Base-by-base conservation (phyloP, 345 rosid species). In the Noccaea bulbosa region DNA sequence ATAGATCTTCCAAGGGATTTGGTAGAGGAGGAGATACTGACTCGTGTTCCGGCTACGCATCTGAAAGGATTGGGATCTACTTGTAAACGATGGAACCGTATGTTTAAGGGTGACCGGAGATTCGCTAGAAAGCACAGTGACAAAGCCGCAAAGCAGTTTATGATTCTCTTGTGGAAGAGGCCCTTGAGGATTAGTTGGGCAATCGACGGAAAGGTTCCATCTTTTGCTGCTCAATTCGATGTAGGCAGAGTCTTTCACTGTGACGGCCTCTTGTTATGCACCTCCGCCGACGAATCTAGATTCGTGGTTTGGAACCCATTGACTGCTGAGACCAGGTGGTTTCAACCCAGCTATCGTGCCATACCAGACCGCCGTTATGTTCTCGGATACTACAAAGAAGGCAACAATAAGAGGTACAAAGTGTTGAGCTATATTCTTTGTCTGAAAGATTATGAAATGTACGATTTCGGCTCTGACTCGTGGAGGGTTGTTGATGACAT, bases 401-500 rank as follows among this genome's bases (percentile, higher is more conserved):
- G 14, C 16, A 4, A n/a, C 46, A 27, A 0, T 14, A 61, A 44
- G 39, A 61, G 52, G 14, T 61, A 57, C 32, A 57, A 57, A 57
- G 0, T 57, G 15, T 38, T 57, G 62, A 10, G 34, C 11, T 22
- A 0, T 40, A 4, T 1, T 12, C 0, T 1, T 39, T 8, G 33
- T 11, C 0, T 1, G 3, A 39, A 11, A 0, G n/a, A 11, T 11
- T 58, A 3, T 7, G 6, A 17, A 3, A 39, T 58, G 7, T 58
- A 58, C 15, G 34, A 58, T 0, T 38, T 58, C 6, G 7, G 1
- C 11, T 20, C 63, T 58, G 33, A 39, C 2, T 58, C 63, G 1
- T 58, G 63, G 63, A 58, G 46, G 63, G 1, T 2, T 22, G 34
- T 58, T 58, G 63, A 58, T 58, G 63, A 9, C 35, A 34, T 11